Conservation (phyloP, 2,329 filamentous ascomycete genomes). For the Metarhizium humberi region DNA sequence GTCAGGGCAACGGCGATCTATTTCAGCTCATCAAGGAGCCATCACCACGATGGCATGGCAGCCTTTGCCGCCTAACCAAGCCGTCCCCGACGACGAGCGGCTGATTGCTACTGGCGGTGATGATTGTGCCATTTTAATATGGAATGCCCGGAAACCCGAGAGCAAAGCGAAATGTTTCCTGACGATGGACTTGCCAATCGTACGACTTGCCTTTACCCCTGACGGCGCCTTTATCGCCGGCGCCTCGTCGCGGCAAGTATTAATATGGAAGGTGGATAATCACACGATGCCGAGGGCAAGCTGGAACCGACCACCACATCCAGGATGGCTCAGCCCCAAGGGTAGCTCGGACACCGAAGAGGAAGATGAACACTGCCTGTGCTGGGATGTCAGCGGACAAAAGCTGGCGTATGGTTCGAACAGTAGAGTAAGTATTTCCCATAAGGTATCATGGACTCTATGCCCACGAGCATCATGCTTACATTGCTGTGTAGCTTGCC, state of each 20-base stretch:
- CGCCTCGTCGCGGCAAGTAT: conserved; percentile 46
- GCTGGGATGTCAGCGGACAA: conserved; percentile 53
- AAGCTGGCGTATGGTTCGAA: conserved; percentile 56
- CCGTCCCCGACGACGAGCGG: conserved; percentile 36
- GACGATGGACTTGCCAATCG: conserved; percentile 50
- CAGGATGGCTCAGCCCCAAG: conserved; percentile 50
- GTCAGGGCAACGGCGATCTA: conserved; percentile 42
- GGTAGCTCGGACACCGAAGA: conserved; percentile 43
- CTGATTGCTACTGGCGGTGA: conserved; percentile 53
- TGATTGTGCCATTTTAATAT: conserved; percentile 53
- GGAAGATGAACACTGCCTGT: conserved; percentile 51
- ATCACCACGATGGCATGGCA: conserved; percentile 55
- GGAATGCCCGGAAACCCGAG: conserved; percentile 48
- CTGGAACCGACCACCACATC: conserved; percentile 46
- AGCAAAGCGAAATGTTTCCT: conserved; percentile 49
- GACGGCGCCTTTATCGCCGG: conserved; percentile 55
- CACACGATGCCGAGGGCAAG: conserved; percentile 47
- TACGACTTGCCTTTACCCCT: conserved; percentile 52
- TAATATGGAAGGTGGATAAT: conserved; percentile 58
- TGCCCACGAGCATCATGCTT: background rate
- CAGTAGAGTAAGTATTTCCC: conserved; percentile 41
- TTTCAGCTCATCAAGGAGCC: conserved; percentile 48
- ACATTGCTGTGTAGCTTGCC: conserved; percentile 29
- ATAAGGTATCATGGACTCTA: background rate
- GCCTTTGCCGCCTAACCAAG: conserved; percentile 32